Percentiles rank a stretch among this genome's conserved stretches.
Evolutionary conservation across 192 early-diverging fungal species (phyloP).

Genomic region (Coemansia sp.): DNA sequence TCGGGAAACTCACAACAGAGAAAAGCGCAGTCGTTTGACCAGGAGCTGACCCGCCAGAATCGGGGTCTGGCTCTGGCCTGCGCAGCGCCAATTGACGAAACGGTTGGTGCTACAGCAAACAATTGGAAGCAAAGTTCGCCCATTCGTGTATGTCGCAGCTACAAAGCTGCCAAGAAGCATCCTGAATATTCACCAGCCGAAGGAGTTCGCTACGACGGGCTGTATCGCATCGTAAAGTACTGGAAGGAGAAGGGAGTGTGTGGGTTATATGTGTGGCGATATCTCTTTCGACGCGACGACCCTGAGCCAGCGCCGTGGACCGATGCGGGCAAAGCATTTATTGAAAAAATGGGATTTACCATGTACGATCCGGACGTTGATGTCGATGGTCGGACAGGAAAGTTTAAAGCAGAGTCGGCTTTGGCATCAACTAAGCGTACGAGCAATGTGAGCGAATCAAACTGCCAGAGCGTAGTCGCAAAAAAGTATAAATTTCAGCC

Average conservation of each 20-base stretch:
- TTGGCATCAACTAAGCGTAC: background rate
- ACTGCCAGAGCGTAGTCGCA: no score
- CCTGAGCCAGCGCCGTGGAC: constrained; percentile 66
- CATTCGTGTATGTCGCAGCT: constrained; percentile 60
- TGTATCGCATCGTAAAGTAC: constrained; percentile 67
- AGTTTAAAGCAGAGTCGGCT: background rate
- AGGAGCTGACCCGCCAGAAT: constrained; percentile 61
- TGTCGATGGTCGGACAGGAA: background rate
- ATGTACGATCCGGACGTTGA: constrained; percentile 32
- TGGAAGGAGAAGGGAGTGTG: constrained; percentile 56
- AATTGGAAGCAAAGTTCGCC: constrained; percentile 59
- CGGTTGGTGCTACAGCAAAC: constrained; percentile 43
- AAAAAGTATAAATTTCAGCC: constrained; percentile 7
- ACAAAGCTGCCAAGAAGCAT: constrained; percentile 53
- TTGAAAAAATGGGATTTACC: constrained; percentile 46
- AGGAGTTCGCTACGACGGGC: constrained; percentile 69
- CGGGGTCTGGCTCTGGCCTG: constrained; percentile 60
- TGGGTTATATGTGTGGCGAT: constrained; percentile 63
- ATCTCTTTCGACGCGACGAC: constrained; percentile 64
- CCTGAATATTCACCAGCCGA: constrained; percentile 54
- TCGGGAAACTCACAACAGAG: constrained; percentile 57
- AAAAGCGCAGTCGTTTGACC: constrained; percentile 55
- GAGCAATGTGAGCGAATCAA: background rate
- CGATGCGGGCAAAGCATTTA: constrained; percentile 49
- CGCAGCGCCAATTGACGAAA: constrained; percentile 47